These are phyloP conservation scores for Ceratocystis harringtonii DNA, from an alignment of 2,329 filamentous ascomycete species.

Conservation along the genomic window DNA sequence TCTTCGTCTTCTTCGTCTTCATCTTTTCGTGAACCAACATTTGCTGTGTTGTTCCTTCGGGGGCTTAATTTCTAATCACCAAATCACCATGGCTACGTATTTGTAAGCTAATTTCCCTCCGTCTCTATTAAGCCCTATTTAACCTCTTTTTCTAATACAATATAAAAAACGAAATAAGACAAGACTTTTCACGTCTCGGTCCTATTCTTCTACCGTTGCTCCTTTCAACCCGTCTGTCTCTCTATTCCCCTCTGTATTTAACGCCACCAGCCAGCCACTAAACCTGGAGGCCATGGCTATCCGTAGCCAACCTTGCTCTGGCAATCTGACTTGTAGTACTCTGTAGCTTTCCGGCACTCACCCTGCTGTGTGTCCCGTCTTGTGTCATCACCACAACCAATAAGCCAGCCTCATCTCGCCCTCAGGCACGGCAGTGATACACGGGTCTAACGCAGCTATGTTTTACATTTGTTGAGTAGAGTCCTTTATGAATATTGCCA, in stretches of 20 bases:
- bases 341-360: neutral
- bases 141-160: neutral
- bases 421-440: neutral
- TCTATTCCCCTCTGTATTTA: too few species aligned
- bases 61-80: neutral
- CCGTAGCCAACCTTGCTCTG: neutral
- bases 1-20: neutral
- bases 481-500: too few species aligned
- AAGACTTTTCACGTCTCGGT: neutral
- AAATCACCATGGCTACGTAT: neutral
- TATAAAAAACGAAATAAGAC: neutral
- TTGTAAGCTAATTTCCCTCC: neutral
- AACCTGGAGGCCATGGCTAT: too few species aligned
- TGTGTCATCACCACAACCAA: neutral
- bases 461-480: neutral
- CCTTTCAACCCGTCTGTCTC: too few species aligned
- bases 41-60: neutral
- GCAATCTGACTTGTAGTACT: neutral
- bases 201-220: neutral
- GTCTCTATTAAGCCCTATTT: neutral
- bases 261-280: too few species aligned
- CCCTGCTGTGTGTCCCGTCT: neutral
- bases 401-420: neutral
- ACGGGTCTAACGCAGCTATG: neutral
- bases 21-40: neutral